Base-by-base conservation (phyloP, 2,329 filamentous ascomycete species). In the Dactylellina parvicollis region DNA sequence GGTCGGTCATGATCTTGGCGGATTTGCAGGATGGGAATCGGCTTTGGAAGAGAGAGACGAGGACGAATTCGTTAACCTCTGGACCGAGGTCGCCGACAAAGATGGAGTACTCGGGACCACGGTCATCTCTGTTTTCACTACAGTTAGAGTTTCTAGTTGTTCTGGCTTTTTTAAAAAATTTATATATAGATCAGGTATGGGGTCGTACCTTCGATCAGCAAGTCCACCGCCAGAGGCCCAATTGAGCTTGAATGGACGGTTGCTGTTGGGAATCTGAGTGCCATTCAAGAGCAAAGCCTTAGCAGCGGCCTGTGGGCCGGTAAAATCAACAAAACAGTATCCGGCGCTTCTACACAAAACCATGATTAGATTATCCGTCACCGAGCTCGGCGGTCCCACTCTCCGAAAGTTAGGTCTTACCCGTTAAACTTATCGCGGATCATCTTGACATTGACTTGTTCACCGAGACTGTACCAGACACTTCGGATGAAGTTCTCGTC, bases 1-100 rank as follows among this genome's bases (percentile, higher is more conserved):
- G 94, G 80, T 99, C 95, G 74, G 94, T 96, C 95, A 99, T 99
- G 83, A 99, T 99, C 87, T 99, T 99, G 79, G 95, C 95, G 36
- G 92, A 96, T 85, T 98, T 98, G 91, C 94, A 98, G 7, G 92
- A 96, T 0, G 91, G 90, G 85, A 96, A 99, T 75, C 94, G 92
- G 80, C 89, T 90, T 84, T 98, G 94, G 87, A 99, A 99, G 55
- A 99, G 89, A 24, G 93, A 96, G 60, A 98, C 94, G 72, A 99
- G 86, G 67, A 98, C 94, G 79, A 96, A 98, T 84, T 99, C 95
- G 82, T 97, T 99, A 78, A 99, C 95, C 83, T 99, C 95, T 5
- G 96, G 95, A 74, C 95, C 95, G 75, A 99, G 89, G 80, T 99
- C 95, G 77, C 95, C 95, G 70, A 99, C 95, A 80, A 99, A 99